Percentiles rank a stretch among this genome's conserved stretches.
phyloP scores from a whole-genome alignment of 2,329 filamentous ascomycete species.

The Colletotrichum caudatum region DNA sequence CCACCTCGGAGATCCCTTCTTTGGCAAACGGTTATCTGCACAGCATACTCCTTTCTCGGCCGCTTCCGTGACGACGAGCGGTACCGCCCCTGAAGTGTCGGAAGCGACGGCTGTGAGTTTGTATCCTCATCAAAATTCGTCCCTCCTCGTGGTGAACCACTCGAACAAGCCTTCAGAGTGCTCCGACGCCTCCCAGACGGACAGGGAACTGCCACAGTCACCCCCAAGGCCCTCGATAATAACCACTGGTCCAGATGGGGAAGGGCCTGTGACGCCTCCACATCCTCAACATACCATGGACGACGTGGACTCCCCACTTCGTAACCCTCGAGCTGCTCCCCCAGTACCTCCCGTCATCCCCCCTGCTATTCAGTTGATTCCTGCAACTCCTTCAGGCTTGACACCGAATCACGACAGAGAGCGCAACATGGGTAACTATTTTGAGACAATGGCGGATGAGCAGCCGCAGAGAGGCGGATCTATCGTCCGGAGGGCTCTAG shows the following conservation, averaged over 20 bases:
- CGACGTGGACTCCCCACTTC: constrained; percentile 70
- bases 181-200: constrained; percentile 52
- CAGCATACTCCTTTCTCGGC: constrained; percentile 73
- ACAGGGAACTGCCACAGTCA: constrained; percentile 44
- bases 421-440: constrained; percentile 65
- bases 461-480: constrained; percentile 62
- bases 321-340: constrained; percentile 69
- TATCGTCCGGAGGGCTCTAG: constrained; percentile 66
- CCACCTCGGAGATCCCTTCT: constrained; percentile 65
- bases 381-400: constrained; percentile 70
- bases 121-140: constrained; percentile 74
- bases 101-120: constrained; percentile 73
- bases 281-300: constrained; percentile 62
- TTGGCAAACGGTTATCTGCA: constrained; percentile 64
- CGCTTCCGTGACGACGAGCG: constrained; percentile 70
- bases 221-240: constrained; percentile 53
- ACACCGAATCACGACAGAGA: constrained; percentile 67
- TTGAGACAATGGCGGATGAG: constrained; percentile 58
- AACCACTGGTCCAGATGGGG: constrained; percentile 54
- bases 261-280: constrained; percentile 63
- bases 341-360: constrained; percentile 63
- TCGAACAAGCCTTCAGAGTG: constrained; percentile 62
- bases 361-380: constrained; percentile 69
- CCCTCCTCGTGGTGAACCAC: constrained; percentile 70
- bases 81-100: constrained; percentile 71